phyloP scores from a whole-genome alignment of 768 basidiomycete genomes.

The Boletus patriciae region DNA sequence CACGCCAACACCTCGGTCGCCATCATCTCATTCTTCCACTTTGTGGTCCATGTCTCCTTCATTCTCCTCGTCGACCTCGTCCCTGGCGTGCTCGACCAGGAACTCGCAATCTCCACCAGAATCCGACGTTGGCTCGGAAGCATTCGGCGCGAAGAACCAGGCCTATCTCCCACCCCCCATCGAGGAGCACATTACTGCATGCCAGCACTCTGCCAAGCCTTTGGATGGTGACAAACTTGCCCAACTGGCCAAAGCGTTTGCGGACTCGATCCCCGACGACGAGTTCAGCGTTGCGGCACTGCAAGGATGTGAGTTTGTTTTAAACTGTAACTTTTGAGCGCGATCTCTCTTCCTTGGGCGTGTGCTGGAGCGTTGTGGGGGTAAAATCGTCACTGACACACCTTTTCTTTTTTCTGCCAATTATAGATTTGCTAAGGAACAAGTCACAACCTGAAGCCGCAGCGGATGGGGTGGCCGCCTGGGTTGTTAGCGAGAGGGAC shows the following conservation, averaged over 20 bases:
- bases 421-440: constrained; percentile 73
- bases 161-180: constrained; percentile 65
- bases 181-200: constrained; percentile 56
- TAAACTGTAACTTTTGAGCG: constrained; percentile 14
- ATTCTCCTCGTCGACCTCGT: constrained; percentile 43
- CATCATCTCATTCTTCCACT: constrained; percentile 46
- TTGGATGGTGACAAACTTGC: constrained; percentile 64
- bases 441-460: constrained; percentile 81
- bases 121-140: constrained; percentile 15
- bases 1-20: constrained; percentile 43
- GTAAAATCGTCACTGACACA: constrained; percentile 29
- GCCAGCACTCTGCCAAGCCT: constrained; percentile 63
- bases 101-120: constrained; percentile 27
- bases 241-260: constrained; percentile 73
- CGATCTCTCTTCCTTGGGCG: constrained; percentile 19
- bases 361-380: constrained; percentile 22
- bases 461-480: constrained; percentile 60
- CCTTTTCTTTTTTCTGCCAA: neutral
- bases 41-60: constrained; percentile 47
- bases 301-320: constrained; percentile 74
- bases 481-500: constrained; percentile 75
- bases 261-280: constrained; percentile 78
- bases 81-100: constrained; percentile 35
- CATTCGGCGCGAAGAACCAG: constrained; percentile 55
- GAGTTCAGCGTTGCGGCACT: constrained; percentile 89